Conservation (phyloP, 1,284 basidiomycete species). For the Puccinia coronata region DNA sequence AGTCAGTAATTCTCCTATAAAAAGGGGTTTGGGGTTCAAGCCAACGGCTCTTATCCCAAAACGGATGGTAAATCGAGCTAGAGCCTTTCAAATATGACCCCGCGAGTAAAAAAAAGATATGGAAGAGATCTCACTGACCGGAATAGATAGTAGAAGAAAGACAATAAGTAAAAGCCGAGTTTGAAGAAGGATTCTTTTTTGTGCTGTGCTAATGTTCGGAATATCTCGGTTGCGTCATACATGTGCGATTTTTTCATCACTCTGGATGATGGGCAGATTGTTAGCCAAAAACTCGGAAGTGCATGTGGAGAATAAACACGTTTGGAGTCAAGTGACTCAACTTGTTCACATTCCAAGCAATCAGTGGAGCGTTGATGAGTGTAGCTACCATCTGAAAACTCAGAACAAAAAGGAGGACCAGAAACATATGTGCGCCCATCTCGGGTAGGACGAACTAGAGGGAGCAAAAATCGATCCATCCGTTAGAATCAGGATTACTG, state of each 20-base stretch:
- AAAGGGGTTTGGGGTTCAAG: too few relatives aligned
- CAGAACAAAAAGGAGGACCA: slow-evolving; percentile 78
- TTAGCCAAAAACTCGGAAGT: too few relatives aligned
- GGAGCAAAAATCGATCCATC: not conserved
- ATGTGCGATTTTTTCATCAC: slow-evolving; percentile 92
- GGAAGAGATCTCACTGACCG: slow-evolving; percentile 24
- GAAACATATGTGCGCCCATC: slow-evolving; percentile 89
- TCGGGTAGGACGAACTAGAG: slow-evolving; percentile 92
- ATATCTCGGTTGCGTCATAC: slow-evolving; percentile 99
- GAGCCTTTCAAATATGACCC: not conserved
- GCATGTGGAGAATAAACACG: too few relatives aligned
- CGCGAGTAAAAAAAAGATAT: not conserved
- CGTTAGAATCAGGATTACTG: not conserved
- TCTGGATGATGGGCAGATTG: too few relatives aligned
- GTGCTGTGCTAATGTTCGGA: slow-evolving; percentile 87
- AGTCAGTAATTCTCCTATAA: slow-evolving; percentile 1
- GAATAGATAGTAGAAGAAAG: slow-evolving; percentile 63
- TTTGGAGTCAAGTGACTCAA: slow-evolving; percentile 38
- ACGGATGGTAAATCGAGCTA: not conserved
- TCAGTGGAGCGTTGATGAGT: slow-evolving; percentile 83
- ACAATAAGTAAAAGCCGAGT: slow-evolving; percentile 89
- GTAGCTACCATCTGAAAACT: slow-evolving; percentile 95
- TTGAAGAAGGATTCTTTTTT: slow-evolving; percentile 98
- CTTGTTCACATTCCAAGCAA: slow-evolving; percentile 94
- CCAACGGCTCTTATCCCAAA: not conserved